Base-by-base conservation (phyloP, 495 filamentous ascomycete species). In the Corynascus novoguineensis region DNA sequence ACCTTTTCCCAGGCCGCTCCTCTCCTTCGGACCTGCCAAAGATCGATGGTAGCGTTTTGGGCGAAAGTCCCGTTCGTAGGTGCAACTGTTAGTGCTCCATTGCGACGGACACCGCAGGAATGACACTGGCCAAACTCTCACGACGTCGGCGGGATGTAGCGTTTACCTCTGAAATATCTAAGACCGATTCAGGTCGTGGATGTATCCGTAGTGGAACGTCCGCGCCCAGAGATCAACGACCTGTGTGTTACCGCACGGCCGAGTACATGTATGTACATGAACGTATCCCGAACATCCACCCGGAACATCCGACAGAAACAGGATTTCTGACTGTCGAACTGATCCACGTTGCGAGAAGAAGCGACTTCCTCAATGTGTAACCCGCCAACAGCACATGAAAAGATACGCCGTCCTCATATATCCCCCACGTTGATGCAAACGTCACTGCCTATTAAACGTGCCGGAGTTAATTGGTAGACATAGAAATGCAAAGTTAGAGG, bases 391-490 rank as follows among this genome's bases (percentile, higher is more conserved):
- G 4, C 21, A 15, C 2, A n/a, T n/a, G n/a, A n/a, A n/a, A 22
- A 14, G n/a, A 51, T 5, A 28, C 47, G 47, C 47, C 47, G 47
- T 31, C 47, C 47, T 29, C 47, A 10, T 10, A 50, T n/a, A n/a
- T n/a, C n/a, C n/a, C n/a, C n/a, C n/a, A n/a, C n/a, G n/a, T n/a
- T n/a, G n/a, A n/a, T n/a, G n/a, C n/a, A n/a, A n/a, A n/a, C n/a
- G n/a, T n/a, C n/a, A n/a, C n/a, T n/a, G n/a, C n/a, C n/a, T n/a
- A n/a, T n/a, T n/a, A n/a, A n/a, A n/a, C n/a, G n/a, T n/a, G n/a
- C n/a, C n/a, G n/a, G n/a, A n/a, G n/a, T n/a, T n/a, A n/a, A n/a
- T n/a, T n/a, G n/a, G n/a, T n/a, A n/a, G n/a, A n/a, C n/a, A n/a
- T n/a, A n/a, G n/a, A n/a, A n/a, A n/a, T n/a, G n/a, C n/a, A n/a